Evolutionary conservation across 768 basidiomycete species (phyloP).

Genomic region (Tricholoma sp.): DNA sequence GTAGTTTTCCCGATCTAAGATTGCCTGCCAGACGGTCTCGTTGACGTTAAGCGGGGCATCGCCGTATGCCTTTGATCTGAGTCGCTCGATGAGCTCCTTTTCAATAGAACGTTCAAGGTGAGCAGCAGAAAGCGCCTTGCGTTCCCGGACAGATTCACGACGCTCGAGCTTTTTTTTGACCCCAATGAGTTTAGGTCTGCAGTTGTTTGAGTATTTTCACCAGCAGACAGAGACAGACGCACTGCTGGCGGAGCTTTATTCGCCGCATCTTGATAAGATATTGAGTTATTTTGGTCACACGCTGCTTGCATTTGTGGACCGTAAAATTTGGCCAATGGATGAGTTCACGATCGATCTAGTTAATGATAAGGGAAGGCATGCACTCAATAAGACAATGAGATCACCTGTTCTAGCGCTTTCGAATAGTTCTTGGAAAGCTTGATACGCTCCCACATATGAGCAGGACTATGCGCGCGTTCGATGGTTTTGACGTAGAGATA

Average conservation of each 20-base stretch:
- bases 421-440: constrained; percentile 91
- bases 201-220: background rate
- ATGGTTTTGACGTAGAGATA: constrained; percentile 98
- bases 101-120: constrained; percentile 94
- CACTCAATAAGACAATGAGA: constrained; percentile 2
- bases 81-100: constrained; percentile 91
- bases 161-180: constrained; percentile 97
- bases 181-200: constrained; percentile 86
- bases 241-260: constrained; percentile 83
- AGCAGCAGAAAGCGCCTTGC: constrained; percentile 93
- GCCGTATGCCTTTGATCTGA: constrained; percentile 96
- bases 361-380: background rate
- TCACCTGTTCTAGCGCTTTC: constrained; percentile 91
- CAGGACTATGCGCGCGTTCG: constrained; percentile 93
- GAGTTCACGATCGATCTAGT: constrained; percentile 88
- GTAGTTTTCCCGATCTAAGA: constrained; percentile 78
- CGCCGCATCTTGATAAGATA: constrained; percentile 98
- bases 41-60: constrained; percentile 98
- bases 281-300: constrained; percentile 97
- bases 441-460: constrained; percentile 97
- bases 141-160: constrained; percentile 86
- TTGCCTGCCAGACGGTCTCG: constrained; percentile 91
- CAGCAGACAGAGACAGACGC: constrained; percentile 22
- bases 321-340: constrained; percentile 98
- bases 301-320: constrained; percentile 99